Evolutionary conservation across 257 asterid species (phyloP), one percentile per base, ranked within the genome.

Genomic region (Petunia axillaris): DNA sequence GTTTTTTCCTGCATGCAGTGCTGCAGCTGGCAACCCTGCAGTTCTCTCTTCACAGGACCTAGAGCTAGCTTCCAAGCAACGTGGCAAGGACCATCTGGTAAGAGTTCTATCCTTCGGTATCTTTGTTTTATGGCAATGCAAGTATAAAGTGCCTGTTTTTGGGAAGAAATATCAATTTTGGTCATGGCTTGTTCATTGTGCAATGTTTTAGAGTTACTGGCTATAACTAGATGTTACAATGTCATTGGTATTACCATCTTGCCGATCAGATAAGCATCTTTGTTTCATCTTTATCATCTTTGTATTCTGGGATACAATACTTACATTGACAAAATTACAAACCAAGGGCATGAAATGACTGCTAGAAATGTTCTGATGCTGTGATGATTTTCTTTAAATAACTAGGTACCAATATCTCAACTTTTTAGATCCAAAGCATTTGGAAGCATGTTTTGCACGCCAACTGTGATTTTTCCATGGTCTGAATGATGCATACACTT

Each of bases 41-140:
- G 4, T 88, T 59, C 59, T 87, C n/a, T 86, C 97, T 50, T 79
- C 59, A 39, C 91, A 87, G 59, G 99, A 95, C 89, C 43, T 3
- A 43, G 94, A 93, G 82, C 60, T 93, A 53, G 0, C 87, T 41
- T 88, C 92, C 5, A 87, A 63, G 83, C 11, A 81, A 16, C 8
- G 52, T 59, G 1, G 76, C 11, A 66, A 44, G 36, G 78, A 79
- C 13, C 6, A 73, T 50, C 46, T 60, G 35, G 77, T 73, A 50
- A 73, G 77, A 1, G 36, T 13, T 73, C 77, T 50, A 11, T 11
- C 62, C 62, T 50, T 48, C 40, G 6, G 9, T 36, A 73, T 50
- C 62, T 8, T 35, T 73, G 25, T 73, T 11, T 73, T 35, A 5
- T 6, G 2, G 15, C 2, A 7, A 6, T 14, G 13, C 53, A 66